These are phyloP conservation scores for Apiospora phragmitis DNA, from an alignment of 2,329 filamentous ascomycete species.

Conservation along the genomic window DNA sequence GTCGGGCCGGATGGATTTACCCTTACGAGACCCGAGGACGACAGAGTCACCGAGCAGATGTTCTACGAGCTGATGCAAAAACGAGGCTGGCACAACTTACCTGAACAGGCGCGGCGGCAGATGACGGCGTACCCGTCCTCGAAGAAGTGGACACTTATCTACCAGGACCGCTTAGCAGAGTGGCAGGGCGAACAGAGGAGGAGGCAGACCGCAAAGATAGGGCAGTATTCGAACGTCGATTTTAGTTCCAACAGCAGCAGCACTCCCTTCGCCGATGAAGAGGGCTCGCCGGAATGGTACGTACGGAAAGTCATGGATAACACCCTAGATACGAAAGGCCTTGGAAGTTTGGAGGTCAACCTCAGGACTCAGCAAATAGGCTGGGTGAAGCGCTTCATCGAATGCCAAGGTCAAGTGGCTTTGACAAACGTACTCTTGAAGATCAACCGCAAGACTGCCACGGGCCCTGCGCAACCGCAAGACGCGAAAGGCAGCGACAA, in stretches of 20 bases:
- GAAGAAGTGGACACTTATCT: slow-evolving; percentile 97
- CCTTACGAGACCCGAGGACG: slow-evolving; percentile 75
- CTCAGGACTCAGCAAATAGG: slow-evolving; percentile 93
- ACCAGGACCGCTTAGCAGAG: slow-evolving; percentile 92
- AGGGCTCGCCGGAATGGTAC: slow-evolving; percentile 97
- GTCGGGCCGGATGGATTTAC: slow-evolving; percentile 52
- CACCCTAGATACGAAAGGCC: slow-evolving; percentile 84
- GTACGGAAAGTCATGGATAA: slow-evolving; percentile 97
- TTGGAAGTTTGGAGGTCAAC: slow-evolving; percentile 92
- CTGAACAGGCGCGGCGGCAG: slow-evolving; percentile 89
- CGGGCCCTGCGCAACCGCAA: slow-evolving; percentile 67
- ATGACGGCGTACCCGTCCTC: slow-evolving; percentile 93
- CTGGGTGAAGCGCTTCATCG: slow-evolving; percentile 96
- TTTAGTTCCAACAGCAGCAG: slow-evolving; percentile 38
- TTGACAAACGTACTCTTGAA: slow-evolving; percentile 91
- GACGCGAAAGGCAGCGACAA: slow-evolving; percentile 64
- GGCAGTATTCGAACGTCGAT: slow-evolving; percentile 68
- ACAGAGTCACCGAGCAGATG: slow-evolving; percentile 83
- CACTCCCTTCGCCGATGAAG: slow-evolving; percentile 81
- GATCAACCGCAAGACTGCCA: slow-evolving; percentile 83
- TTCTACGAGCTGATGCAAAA: slow-evolving; percentile 96
- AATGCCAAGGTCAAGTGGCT: slow-evolving; percentile 95
- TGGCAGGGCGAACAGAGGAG: slow-evolving; percentile 94
- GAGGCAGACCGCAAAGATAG: slow-evolving; percentile 70
- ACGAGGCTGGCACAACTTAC: slow-evolving; percentile 94